Evolutionary conservation across 2,329 filamentous ascomycete genomes (phyloP).

Genomic region (Fusarium palustre): DNA sequence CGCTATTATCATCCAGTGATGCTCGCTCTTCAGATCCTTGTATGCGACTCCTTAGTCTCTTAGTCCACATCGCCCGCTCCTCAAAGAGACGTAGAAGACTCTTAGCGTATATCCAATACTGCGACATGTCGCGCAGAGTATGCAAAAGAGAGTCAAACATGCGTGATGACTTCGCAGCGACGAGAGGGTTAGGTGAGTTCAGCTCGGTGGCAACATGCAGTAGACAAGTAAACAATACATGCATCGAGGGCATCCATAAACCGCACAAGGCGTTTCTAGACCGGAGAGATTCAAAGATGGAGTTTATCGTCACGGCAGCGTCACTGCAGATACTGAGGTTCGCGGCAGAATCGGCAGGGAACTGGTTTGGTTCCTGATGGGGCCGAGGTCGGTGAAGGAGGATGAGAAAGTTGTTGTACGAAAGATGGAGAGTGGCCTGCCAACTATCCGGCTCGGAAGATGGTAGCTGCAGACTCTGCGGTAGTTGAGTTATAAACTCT

Average conservation of each 20-base stretch:
- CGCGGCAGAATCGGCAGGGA: slow-evolving; percentile 25
- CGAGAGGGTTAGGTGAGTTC: slow-evolving; percentile 47
- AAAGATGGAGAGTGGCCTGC: slow-evolving; percentile 51
- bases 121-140: slow-evolving; percentile 45
- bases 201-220: slow-evolving; percentile 47
- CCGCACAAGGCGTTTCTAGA: slow-evolving; percentile 36
- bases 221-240: slow-evolving; percentile 50
- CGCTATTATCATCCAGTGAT: slow-evolving; percentile 1
- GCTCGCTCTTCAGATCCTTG: slow-evolving; percentile 11
- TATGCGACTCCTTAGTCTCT: slow-evolving; percentile 3
- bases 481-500: slow-evolving; percentile 47
- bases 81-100: slow-evolving; percentile 50
- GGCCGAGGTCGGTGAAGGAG: slow-evolving; percentile 51
- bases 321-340: slow-evolving; percentile 51
- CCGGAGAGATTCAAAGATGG: slow-evolving; percentile 49
- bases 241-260: slow-evolving; percentile 46
- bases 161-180: slow-evolving; percentile 48
- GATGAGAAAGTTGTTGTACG: slow-evolving; percentile 52
- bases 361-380: slow-evolving; percentile 19
- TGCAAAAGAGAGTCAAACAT: slow-evolving; percentile 48
- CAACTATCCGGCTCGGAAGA: slow-evolving; percentile 42
- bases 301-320: slow-evolving; percentile 45
- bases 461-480: slow-evolving; percentile 44
- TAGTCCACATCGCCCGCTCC: slow-evolving; percentile 38
- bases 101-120: slow-evolving; percentile 50